Evolutionary conservation across 139 green algal species (phyloP), one percentile per base, ranked within the genome.

Genomic region (Tetradesmus lagerheimii): DNA sequence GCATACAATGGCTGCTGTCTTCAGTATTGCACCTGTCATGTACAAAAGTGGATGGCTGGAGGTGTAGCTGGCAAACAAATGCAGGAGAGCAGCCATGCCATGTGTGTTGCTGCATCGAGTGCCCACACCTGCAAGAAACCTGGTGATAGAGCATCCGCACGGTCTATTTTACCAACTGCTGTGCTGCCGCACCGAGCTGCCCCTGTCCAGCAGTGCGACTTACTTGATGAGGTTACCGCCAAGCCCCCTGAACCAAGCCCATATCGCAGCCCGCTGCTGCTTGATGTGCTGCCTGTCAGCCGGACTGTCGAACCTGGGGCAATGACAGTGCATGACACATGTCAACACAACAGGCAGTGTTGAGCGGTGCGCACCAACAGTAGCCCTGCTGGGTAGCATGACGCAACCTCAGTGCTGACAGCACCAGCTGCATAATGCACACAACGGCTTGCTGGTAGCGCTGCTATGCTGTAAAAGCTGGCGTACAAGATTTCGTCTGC

Each of bases 231-330:
- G 85, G 71, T 89, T 89, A 45, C 85, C 71, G 1, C 85, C 85
- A 20, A 89, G 71, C 8, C 85, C 85, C 29, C 85, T 57, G 25
- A 89, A 83, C 85, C 85, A 89, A 4, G 71, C 85, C 86, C 86
- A 80, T 0, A 91, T 83, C 4, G 89, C 64, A n/a, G 67, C 87
- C 16, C 93, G 76, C 79, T 95, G 93, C 34, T 53, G 77, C 67
- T 91, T 94, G 12, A 95, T 79, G 37, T 93, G 75, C n/a, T 87
- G 84, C 76, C 91, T 91, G 45, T 94, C 86, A 34, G 92, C 91
- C 0, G 81, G 47, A 11, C 88, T 83, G 38, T 93, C 88, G 31
- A 94, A 95, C 2, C 67, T 82, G 71, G 84, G 93, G 18, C 45
- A 76, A 11, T 15, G 45, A 6, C 31, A 12, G 37, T 15, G 84